These are phyloP conservation scores for Marasmius tenuissimus DNA, from an alignment of 1,284 basidiomycete species.

Conservation along the genomic window DNA sequence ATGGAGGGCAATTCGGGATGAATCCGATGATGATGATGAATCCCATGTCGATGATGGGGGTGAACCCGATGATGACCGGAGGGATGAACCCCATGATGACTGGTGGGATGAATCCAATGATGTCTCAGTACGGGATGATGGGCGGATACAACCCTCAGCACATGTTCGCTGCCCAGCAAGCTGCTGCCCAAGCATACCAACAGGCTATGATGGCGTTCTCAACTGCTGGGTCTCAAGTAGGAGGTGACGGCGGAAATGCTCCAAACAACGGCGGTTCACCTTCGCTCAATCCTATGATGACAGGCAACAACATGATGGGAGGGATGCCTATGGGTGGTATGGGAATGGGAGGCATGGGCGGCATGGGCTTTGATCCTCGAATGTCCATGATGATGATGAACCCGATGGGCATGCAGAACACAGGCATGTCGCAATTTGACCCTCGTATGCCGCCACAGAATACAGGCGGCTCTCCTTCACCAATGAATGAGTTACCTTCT, in stretches of 20 bases:
- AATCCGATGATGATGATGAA: conserved; percentile 52
- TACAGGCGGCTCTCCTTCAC: conserved; percentile 16
- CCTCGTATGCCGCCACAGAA: conserved; percentile 46
- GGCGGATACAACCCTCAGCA: conserved; percentile 74
- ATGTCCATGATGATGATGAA: conserved; percentile 60
- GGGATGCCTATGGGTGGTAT: conserved; percentile 8
- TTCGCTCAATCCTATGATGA: conserved; percentile 57
- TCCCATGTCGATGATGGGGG: conserved; percentile 18
- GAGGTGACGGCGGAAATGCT: conserved; percentile 42
- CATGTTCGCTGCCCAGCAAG: conserved; percentile 89
- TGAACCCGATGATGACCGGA: conserved; percentile 44
- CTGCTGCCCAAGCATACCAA: conserved; percentile 84
- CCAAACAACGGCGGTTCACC: conserved; percentile 22
- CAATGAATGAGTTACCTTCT: conserved; percentile 20
- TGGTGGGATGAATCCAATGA: conserved; percentile 25
- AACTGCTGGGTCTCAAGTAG: conserved; percentile 71
- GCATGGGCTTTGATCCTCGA: conserved; percentile 39
- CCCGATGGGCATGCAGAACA: conserved; percentile 56
- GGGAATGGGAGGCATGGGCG: neutral
- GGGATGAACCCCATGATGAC: conserved; percentile 22
- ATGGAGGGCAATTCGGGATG: conserved; percentile 19
- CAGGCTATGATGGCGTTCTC: conserved; percentile 91
- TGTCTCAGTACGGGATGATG: conserved; percentile 56
- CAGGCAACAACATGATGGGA: conserved; percentile 33
- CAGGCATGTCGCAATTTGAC: conserved; percentile 58